Conservation (phyloP, 2,329 filamentous ascomycete species). For the Fusarium aywerte region DNA sequence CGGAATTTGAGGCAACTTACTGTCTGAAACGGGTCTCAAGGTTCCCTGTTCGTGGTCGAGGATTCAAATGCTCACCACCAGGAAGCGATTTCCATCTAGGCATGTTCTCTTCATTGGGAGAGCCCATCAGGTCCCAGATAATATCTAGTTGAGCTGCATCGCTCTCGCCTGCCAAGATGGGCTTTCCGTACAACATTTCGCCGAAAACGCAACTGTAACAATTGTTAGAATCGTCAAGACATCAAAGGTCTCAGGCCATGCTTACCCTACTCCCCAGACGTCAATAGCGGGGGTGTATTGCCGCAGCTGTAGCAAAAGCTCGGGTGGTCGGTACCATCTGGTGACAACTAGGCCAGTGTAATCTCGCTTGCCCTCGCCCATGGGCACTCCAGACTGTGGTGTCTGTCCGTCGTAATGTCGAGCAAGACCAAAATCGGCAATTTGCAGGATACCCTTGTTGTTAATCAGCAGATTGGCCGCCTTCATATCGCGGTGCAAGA, state of each 20-base stretch:
- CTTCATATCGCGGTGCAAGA: slow-evolving; percentile 98
- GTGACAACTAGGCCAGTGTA: slow-evolving; percentile 98
- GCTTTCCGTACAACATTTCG: slow-evolving; percentile 95
- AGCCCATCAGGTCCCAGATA: slow-evolving; percentile 92
- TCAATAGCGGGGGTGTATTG: slow-evolving; percentile 98
- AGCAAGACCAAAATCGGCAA: slow-evolving; percentile 96
- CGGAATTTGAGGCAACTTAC: slow-evolving; percentile 53
- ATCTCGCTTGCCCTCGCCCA: slow-evolving; percentile 85
- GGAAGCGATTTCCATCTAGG: slow-evolving; percentile 87
- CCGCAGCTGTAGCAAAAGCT: slow-evolving; percentile 87
- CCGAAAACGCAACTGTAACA: slow-evolving; percentile 89
- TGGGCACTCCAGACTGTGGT: slow-evolving; percentile 79
- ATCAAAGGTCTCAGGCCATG: slow-evolving; percentile 13
- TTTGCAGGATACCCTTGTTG: slow-evolving; percentile 92
- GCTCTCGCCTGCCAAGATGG: slow-evolving; percentile 89
- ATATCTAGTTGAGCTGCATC: slow-evolving; percentile 90
- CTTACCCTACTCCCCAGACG: slow-evolving; percentile 96
- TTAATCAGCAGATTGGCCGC: slow-evolving; percentile 97
- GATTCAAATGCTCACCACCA: slow-evolving; percentile 78
- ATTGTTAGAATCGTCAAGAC: slow-evolving; percentile 34
- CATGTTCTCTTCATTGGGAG: slow-evolving; percentile 91
- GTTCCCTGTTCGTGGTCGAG: slow-evolving; percentile 71
- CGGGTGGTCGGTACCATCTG: slow-evolving; percentile 94
- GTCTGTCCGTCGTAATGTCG: slow-evolving; percentile 89
- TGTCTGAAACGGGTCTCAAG: slow-evolving; percentile 80